phyloP scores from a whole-genome alignment of 306 rosid genomes.

The Luffa aegyptiaca region DNA sequence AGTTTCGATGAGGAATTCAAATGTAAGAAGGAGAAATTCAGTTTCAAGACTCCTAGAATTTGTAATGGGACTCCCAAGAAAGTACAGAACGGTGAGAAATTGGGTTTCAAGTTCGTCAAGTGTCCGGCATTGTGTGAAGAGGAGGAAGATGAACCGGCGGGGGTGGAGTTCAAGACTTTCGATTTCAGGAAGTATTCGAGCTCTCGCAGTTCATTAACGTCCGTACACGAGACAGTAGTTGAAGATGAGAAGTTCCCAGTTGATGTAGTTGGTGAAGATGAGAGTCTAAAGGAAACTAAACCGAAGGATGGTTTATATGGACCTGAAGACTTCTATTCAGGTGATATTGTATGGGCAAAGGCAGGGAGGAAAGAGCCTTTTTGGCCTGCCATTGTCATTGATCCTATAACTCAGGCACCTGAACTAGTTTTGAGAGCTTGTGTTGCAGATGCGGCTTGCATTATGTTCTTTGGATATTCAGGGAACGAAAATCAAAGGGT shows the following conservation, averaged over 20 bases:
- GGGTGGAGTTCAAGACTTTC: slow-evolving; percentile 25
- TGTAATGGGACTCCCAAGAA: slow-evolving; percentile 35
- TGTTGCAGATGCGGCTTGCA: slow-evolving; percentile 86
- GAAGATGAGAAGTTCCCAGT: slow-evolving; percentile 33
- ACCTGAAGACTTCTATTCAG: slow-evolving; percentile 87
- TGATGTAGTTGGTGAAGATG: slow-evolving; percentile 26
- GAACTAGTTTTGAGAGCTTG: slow-evolving; percentile 89
- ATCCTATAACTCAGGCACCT: slow-evolving; percentile 89
- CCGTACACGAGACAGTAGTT: slow-evolving; percentile 26
- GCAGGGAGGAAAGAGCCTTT: slow-evolving; percentile 89
- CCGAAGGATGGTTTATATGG: slow-evolving; percentile 57
- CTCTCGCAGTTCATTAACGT: slow-evolving; percentile 34
- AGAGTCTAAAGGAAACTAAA: slow-evolving; percentile 18
- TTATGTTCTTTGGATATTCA: slow-evolving; percentile 91
- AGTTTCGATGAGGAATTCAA: slow-evolving; percentile 43
- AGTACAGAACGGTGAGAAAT: slow-evolving; percentile 24
- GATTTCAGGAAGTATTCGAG: slow-evolving; percentile 33
- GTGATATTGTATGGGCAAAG: slow-evolving; percentile 97
- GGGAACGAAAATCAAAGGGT: slow-evolving; percentile 82
- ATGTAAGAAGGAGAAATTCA: slow-evolving; percentile 38
- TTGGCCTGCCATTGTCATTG: slow-evolving; percentile 99
- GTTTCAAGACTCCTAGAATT: slow-evolving; percentile 35
- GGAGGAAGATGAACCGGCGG: slow-evolving; percentile 17
- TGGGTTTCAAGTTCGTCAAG: slow-evolving; percentile 27
- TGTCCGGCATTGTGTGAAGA: slow-evolving; percentile 44